A percentile compares a stretch with the other conserved stretches of the same genome.
Evolutionary conservation across 2,329 filamentous ascomycete genomes (phyloP).

Genomic region (Bipolaris cookei): DNA sequence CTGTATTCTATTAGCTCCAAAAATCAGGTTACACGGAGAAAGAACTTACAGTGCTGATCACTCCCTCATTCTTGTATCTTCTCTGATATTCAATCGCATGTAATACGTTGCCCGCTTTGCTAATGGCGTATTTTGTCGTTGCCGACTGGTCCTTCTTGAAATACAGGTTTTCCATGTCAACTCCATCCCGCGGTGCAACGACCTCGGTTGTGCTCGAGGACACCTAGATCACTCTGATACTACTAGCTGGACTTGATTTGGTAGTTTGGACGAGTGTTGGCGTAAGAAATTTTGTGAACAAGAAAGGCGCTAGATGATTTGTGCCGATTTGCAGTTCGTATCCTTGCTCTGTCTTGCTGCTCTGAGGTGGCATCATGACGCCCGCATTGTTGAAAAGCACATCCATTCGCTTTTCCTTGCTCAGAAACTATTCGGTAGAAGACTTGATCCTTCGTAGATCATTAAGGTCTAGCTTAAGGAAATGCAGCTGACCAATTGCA

Average conservation of each 20-base stretch:
- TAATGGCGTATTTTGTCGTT: conserved; percentile 28
- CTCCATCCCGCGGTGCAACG: conserved; percentile 18
- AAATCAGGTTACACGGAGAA: neutral
- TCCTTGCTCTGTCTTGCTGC: conserved; percentile 31
- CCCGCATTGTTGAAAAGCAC: conserved; percentile 52
- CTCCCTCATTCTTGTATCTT: conserved; percentile 19
- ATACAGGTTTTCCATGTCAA: conserved; percentile 28
- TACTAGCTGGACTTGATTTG: conserved; percentile 19
- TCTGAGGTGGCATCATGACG: conserved; percentile 40
- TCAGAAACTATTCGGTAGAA: conserved; percentile 47
- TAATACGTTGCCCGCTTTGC: conserved; percentile 38
- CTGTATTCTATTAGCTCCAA: neutral
- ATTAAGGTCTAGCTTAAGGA: conserved; percentile 49
- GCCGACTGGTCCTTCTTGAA: conserved; percentile 17
- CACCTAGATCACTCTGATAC: conserved; percentile 49
- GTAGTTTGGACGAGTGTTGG: conserved; percentile 46
- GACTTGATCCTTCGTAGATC: conserved; percentile 50
- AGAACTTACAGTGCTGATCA: conserved; percentile 29
- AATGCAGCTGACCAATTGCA: conserved; percentile 25
- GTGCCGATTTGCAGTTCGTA: conserved; percentile 48
- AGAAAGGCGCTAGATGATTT: conserved; percentile 51
- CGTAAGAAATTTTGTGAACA: conserved; percentile 50
- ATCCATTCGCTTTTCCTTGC: conserved; percentile 51
- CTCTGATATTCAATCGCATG: conserved; percentile 32
- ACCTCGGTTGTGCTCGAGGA: conserved; percentile 15